Base-by-base conservation (phyloP, 306 rosid genomes). In the Biancaea sappan region DNA sequence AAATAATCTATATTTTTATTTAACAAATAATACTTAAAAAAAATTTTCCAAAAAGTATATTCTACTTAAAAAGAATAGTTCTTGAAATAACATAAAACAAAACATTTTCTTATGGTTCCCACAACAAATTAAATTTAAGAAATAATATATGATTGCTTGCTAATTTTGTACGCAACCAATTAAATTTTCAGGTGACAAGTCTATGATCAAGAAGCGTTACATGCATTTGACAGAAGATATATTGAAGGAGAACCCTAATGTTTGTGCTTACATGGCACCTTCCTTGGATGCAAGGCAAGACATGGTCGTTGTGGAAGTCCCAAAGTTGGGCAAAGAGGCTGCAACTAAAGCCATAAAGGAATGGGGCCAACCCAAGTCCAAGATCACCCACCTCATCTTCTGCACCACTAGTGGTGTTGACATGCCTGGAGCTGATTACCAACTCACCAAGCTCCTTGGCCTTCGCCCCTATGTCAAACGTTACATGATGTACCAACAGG, bases 321-420 rank as follows among this genome's bases (percentile, higher is more conserved):
- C 92, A 16, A 85, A 69, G 44, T 75, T 88, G 3, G 92, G 92
- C 0, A 88, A 88, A 75, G 88, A 85, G 52, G 90, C 90, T 0
- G 92, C 92, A 12, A 47, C 73, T 7, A 88, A 81, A 21, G 68
- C 68, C n/a, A 62, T 62, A 0, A 62, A 62, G 18, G 68, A 62
- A 2, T 62, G 68, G 68, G 91, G 88, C 50, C 88, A 85, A 28
- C 86, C 92, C 37, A 85, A 81, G 53, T 85, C 92, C 59, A 86
- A 88, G 66, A 83, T 88, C 26, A 88, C 92, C 46, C 92, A 88
- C 60, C 21, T 88, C 25, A 79, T 88, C 71, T 88, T 88, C 44
- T 85, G 90, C 80, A 88, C 92, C 78, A 85, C 89, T 0, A 83
- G 89, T 37, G 92, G 92, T 35, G 88, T 88, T 3, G 92, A 88